phyloP scores from a whole-genome alignment of 192 early-diverging fungal genomes.

The Backusella parvicylindrica region DNA sequence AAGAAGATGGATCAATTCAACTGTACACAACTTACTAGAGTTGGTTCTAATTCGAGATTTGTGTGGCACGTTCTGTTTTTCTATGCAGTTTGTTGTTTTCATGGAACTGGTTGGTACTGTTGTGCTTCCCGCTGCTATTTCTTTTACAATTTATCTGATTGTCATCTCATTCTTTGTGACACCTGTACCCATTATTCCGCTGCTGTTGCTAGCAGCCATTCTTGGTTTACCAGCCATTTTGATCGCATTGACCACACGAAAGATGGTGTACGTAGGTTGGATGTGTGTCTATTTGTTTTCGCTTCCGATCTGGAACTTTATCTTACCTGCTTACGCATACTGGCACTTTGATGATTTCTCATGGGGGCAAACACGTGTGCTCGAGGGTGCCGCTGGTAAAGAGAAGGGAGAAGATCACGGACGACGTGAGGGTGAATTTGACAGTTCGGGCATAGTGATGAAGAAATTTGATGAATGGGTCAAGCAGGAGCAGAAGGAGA shows the following conservation, averaged over 20 bases:
- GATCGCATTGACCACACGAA: slow-evolving; percentile 82
- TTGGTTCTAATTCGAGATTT: slow-evolving; percentile 78
- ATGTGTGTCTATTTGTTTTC: slow-evolving; percentile 58
- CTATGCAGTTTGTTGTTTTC: slow-evolving; percentile 95
- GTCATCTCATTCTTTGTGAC: slow-evolving; percentile 69
- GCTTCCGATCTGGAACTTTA: slow-evolving; percentile 80
- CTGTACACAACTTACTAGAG: slow-evolving; percentile 82
- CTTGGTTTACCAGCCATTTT: slow-evolving; percentile 88
- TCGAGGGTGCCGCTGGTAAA: slow-evolving; percentile 52
- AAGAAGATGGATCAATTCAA: slow-evolving; percentile 86
- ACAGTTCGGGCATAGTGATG: slow-evolving; percentile 69
- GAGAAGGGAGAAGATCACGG: slow-evolving; percentile 59
- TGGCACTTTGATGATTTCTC: slow-evolving; percentile 91
- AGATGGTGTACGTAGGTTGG: slow-evolving; percentile 86
- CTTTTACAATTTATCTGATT: slow-evolving; percentile 80
- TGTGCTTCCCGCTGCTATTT: slow-evolving; percentile 86
- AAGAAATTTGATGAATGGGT: slow-evolving; percentile 71
- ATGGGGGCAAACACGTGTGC: slow-evolving; percentile 78
- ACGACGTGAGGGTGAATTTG: slow-evolving; percentile 70
- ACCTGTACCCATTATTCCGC: slow-evolving; percentile 54
- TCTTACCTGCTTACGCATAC: slow-evolving; percentile 73
- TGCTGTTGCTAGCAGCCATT: slow-evolving; percentile 74
- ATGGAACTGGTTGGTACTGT: slow-evolving; percentile 92
- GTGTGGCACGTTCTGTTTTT: slow-evolving; percentile 89
- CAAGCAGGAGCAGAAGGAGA: slow-evolving; percentile 8